Conservation (phyloP, 805 yeast species). For the Komagataella pastoris region DNA sequence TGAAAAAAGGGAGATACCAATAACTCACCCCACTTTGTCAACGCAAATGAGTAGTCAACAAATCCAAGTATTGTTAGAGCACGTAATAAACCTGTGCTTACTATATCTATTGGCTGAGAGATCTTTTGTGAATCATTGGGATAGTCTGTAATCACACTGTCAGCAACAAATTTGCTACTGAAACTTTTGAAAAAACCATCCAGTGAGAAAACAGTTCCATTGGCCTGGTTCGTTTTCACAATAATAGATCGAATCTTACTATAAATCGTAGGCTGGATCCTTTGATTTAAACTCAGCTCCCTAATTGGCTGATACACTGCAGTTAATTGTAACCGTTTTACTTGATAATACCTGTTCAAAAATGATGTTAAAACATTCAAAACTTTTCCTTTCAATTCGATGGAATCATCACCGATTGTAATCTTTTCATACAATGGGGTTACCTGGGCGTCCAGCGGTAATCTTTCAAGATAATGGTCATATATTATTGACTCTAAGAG, state of each 20-base stretch:
- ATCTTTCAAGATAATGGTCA: constrained; percentile 47
- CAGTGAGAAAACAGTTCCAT: constrained; percentile 18
- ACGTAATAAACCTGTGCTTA: constrained; percentile 44
- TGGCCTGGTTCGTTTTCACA: constrained; percentile 13
- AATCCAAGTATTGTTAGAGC: constrained; percentile 37
- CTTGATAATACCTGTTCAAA: constrained; percentile 77
- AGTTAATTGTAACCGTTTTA: constrained; percentile 43
- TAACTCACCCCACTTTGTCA: constrained; percentile 38
- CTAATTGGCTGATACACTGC: constrained; percentile 13
- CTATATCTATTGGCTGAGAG: constrained; percentile 33
- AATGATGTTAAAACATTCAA: constrained; percentile 58
- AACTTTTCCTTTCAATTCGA: constrained; percentile 43
- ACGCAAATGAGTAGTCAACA: constrained; percentile 24
- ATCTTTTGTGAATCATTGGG: constrained; percentile 18
- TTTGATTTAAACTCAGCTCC: constrained; percentile 30
- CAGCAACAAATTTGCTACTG: constrained; percentile 17
- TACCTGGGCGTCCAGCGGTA: constrained; percentile 53
- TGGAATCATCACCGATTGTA: constrained; percentile 28
- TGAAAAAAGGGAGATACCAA: constrained; percentile 21
- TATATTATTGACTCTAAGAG: constrained; percentile 54
- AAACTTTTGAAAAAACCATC: constrained; percentile 16
- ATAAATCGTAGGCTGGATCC: constrained; percentile 40
- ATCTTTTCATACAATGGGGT: constrained; percentile 46
- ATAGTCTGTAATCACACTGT: constrained; percentile 5
- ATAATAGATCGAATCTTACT: constrained; percentile 21